phyloP scores from a whole-genome alignment of 257 asterid genomes.

The Solanum etuberosum region DNA sequence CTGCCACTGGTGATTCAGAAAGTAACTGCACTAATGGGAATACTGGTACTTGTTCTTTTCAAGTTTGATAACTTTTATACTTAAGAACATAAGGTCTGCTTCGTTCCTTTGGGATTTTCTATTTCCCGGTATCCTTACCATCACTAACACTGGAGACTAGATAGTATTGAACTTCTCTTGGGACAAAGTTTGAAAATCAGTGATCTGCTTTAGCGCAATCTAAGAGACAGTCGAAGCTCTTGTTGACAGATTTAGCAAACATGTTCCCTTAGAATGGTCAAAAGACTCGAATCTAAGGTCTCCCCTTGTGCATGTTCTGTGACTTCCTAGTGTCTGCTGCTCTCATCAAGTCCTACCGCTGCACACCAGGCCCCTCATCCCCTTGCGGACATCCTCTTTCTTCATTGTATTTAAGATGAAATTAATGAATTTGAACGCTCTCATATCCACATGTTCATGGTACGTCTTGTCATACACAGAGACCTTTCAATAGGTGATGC shows the following conservation, averaged over 20 bases:
- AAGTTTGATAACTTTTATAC: not conserved
- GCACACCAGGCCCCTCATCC: not conserved
- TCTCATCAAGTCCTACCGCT: not conserved
- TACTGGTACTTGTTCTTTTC: conserved; percentile 42
- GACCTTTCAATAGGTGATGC: not conserved
- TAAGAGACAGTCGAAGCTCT: not conserved
- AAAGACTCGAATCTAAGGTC: not conserved
- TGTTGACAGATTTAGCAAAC: not conserved
- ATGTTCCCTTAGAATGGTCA: not conserved
- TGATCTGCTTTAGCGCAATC: not conserved
- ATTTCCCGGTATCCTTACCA: not conserved
- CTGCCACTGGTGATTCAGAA: conserved; percentile 79
- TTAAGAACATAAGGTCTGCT: not conserved
- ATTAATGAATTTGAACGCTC: not conserved
- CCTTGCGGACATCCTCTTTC: not conserved
- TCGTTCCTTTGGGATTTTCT: not conserved
- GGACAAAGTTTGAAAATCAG: not conserved
- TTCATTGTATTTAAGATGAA: not conserved
- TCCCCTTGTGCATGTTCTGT: not conserved
- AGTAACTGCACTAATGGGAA: conserved; percentile 82
- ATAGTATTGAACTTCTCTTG: not conserved
- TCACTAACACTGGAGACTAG: not conserved
- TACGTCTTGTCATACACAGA: not conserved
- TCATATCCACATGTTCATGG: not conserved
- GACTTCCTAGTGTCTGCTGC: not conserved